A percentile compares a stretch with the other conserved stretches of the same genome.
Evolutionary conservation across 2,329 filamentous ascomycete genomes (phyloP).

Genomic region (Stachybotrys echinatus): DNA sequence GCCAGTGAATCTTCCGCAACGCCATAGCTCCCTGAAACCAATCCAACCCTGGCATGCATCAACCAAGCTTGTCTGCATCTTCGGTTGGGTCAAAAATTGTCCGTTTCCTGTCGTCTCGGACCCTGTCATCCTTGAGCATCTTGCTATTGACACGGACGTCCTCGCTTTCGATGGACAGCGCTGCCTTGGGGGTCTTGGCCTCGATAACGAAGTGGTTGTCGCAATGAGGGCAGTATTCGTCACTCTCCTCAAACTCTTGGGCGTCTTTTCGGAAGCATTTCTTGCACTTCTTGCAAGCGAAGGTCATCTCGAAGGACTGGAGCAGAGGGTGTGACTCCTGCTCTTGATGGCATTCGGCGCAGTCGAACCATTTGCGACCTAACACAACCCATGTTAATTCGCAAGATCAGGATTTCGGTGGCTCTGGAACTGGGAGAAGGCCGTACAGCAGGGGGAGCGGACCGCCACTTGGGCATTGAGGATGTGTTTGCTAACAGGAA

Average conservation of each 20-base stretch:
- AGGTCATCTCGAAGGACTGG: slow-evolving; percentile 81
- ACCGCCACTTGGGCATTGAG: slow-evolving; percentile 97
- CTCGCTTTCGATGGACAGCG: slow-evolving; percentile 83
- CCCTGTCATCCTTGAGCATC: slow-evolving; percentile 89
- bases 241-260: slow-evolving; percentile 86
- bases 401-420: slow-evolving; percentile 4
- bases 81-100: slow-evolving; percentile 73
- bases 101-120: slow-evolving; percentile 52
- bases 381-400: slow-evolving; percentile 5
- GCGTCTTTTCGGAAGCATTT: slow-evolving; percentile 97
- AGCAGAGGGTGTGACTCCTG: slow-evolving; percentile 69
- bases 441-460: slow-evolving; percentile 88
- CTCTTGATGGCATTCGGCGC: slow-evolving; percentile 88
- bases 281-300: slow-evolving; percentile 98
- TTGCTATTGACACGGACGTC: slow-evolving; percentile 79
- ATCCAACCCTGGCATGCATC: slow-evolving; percentile 18
- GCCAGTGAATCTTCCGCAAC: slow-evolving; percentile 20
- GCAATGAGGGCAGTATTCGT: slow-evolving; percentile 98
- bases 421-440: background rate
- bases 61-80: slow-evolving; percentile 72
- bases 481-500: slow-evolving; percentile 77
- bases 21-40: slow-evolving; percentile 15
- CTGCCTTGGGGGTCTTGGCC: slow-evolving; percentile 75
- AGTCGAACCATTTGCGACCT: slow-evolving; percentile 99
- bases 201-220: slow-evolving; percentile 98